These are phyloP conservation scores for Amanita subjunquillea DNA, from an alignment of 768 basidiomycete genomes.

Conservation along the genomic window DNA sequence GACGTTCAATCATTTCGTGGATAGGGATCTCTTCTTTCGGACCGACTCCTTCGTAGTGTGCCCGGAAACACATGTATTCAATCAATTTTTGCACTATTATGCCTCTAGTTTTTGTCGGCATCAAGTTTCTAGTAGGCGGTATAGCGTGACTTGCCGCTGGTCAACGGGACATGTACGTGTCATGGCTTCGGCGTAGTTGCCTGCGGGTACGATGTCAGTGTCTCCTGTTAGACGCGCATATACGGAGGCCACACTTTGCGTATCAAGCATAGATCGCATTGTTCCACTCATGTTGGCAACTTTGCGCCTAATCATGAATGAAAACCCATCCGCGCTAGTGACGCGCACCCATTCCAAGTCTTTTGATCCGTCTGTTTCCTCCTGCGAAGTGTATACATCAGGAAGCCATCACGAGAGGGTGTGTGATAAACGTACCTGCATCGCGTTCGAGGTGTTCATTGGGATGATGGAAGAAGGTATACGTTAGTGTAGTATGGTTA, in stretches of 20 bases:
- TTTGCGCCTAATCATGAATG: slow-evolving; percentile 68
- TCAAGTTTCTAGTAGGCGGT: background rate
- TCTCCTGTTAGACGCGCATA: background rate
- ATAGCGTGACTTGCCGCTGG: slow-evolving; percentile 44
- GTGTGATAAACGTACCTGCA: background rate
- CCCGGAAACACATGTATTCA: slow-evolving; percentile 84
- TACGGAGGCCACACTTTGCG: slow-evolving; percentile 37
- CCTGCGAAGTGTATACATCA: background rate
- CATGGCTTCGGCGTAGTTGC: slow-evolving; percentile 65
- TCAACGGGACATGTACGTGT: slow-evolving; percentile 60
- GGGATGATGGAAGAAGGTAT: too few relatives aligned
- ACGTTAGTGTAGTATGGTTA: too few relatives aligned
- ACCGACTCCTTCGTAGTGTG: slow-evolving; percentile 60
- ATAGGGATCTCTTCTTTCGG: slow-evolving; percentile 71
- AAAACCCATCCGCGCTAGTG: slow-evolving; percentile 69
- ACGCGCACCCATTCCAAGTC: slow-evolving; percentile 66
- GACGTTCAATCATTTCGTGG: slow-evolving; percentile 69
- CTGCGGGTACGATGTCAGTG: slow-evolving; percentile 20
- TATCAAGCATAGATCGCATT: slow-evolving; percentile 71
- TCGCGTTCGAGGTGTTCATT: background rate
- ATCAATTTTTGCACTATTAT: slow-evolving; percentile 80
- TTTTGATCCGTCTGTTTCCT: slow-evolving; percentile 5
- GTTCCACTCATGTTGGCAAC: slow-evolving; percentile 75
- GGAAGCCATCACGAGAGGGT: background rate
- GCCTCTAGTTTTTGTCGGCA: slow-evolving; percentile 23